Percentiles rank a stretch among this genome's conserved stretches.
Conservation (phyloP, 495 filamentous ascomycete species). For the Pyrenopolyporus hunteri region DNA sequence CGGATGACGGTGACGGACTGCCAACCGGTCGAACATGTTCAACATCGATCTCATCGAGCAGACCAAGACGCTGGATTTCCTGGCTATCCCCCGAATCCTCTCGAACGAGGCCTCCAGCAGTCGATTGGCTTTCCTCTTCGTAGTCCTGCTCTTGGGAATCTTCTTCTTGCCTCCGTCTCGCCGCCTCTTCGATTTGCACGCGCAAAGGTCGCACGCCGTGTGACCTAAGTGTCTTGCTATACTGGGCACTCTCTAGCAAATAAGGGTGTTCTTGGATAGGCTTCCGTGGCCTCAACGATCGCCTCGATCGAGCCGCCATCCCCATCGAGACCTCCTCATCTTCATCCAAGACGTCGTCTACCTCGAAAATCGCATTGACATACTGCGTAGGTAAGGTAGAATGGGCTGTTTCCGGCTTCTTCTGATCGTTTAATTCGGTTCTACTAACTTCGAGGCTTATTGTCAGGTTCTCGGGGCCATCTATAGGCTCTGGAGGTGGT, state of each 20-base stretch:
- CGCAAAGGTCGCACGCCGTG: slow-evolving; percentile 68
- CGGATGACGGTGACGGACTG: slow-evolving; percentile 13
- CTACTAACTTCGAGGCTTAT: not conserved
- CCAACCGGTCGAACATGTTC: slow-evolving; percentile 22
- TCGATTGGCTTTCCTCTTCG: slow-evolving; percentile 56
- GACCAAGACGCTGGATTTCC: slow-evolving; percentile 26
- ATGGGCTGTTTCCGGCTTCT: not conserved
- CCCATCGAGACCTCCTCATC: slow-evolving; percentile 31
- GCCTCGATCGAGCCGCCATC: slow-evolving; percentile 37
- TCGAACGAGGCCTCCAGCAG: slow-evolving; percentile 16
- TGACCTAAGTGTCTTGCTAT: slow-evolving; percentile 63
- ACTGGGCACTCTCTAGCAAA: slow-evolving; percentile 69
- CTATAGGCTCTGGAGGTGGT: slow-evolving; percentile 11
- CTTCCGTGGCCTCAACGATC: slow-evolving; percentile 69
- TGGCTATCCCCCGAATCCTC: slow-evolving; percentile 42
- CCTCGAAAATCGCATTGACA: slow-evolving; percentile 14
- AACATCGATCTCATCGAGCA: slow-evolving; percentile 37
- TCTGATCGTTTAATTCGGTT: not conserved
- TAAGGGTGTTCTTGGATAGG: slow-evolving; percentile 80
- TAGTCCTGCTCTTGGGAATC: slow-evolving; percentile 59
- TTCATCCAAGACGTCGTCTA: slow-evolving; percentile 6
- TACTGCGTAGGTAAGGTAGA: slow-evolving; percentile 6
- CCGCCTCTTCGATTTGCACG: slow-evolving; percentile 47
- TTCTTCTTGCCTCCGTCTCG: slow-evolving; percentile 43
- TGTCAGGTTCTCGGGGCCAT: not conserved